Conservation (phyloP, 306 rosid species). For the Phaseolus lunatus region DNA sequence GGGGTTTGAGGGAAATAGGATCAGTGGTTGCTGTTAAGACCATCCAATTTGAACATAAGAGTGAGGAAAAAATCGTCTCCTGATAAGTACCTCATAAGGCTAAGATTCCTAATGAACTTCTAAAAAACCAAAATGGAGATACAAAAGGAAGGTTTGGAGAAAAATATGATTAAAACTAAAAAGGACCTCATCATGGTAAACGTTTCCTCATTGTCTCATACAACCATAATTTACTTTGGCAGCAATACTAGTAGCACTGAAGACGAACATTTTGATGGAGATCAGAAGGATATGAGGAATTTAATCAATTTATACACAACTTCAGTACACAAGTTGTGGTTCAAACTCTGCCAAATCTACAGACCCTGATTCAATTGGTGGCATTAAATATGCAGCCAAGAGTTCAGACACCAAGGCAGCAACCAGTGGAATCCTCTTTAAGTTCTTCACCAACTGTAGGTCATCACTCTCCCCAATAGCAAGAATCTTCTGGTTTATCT, state of each 20-base stretch:
- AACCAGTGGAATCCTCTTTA: slow-evolving; percentile 86
- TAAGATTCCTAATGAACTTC: slow-evolving; percentile 29
- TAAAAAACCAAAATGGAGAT: neutral
- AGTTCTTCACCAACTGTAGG: slow-evolving; percentile 80
- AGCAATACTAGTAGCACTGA: slow-evolving; percentile 42
- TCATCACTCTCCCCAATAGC: slow-evolving; percentile 79
- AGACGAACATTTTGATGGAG: slow-evolving; percentile 42
- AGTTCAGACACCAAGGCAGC: slow-evolving; percentile 85
- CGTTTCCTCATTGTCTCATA: slow-evolving; percentile 47
- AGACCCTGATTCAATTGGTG: slow-evolving; percentile 97
- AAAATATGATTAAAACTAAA: slow-evolving; percentile 40
- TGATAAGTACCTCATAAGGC: slow-evolving; percentile 20
- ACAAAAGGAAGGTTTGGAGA: neutral
- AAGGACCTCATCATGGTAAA: slow-evolving; percentile 48
- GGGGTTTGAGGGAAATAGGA: neutral
- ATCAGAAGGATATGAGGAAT: slow-evolving; percentile 43
- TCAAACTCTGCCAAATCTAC: slow-evolving; percentile 93
- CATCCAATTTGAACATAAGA: slow-evolving; percentile 9
- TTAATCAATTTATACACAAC: slow-evolving; percentile 44
- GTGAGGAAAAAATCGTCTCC: slow-evolving; percentile 25
- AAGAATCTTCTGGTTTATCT: slow-evolving; percentile 70
- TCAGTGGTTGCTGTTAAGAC: slow-evolving; percentile 10
- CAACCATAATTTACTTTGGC: slow-evolving; percentile 32
- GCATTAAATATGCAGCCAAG: slow-evolving; percentile 90
- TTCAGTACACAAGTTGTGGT: slow-evolving; percentile 85